phyloP scores from a whole-genome alignment of 2,329 filamentous ascomycete genomes.

The Exserohilum turcica region DNA sequence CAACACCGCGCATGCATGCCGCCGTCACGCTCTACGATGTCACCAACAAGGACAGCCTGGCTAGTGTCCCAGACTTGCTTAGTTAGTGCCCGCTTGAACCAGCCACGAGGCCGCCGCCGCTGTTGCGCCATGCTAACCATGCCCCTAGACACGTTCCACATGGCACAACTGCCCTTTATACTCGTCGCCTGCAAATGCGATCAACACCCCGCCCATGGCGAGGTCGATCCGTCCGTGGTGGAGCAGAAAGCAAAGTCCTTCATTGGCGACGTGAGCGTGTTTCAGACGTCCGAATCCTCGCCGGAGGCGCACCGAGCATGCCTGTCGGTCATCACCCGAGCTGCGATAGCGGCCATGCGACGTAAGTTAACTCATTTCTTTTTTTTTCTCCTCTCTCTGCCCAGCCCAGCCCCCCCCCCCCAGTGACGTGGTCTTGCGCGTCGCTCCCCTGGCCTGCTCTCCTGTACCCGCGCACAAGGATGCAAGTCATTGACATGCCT shows the following conservation, averaged over 20 bases:
- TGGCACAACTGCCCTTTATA: slow-evolving; percentile 74
- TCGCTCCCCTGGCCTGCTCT: neutral
- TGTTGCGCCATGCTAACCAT: slow-evolving; percentile 24
- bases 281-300: slow-evolving; percentile 72
- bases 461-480: slow-evolving; percentile 3
- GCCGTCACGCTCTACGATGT: slow-evolving; percentile 89
- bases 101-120: neutral
- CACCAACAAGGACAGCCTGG: slow-evolving; percentile 74
- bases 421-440: slow-evolving; percentile 3
- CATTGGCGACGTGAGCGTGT: slow-evolving; percentile 68
- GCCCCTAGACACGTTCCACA: slow-evolving; percentile 70
- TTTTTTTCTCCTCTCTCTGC: slow-evolving; percentile 16
- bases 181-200: slow-evolving; percentile 93
- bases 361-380: slow-evolving; percentile 60
- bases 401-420: neutral
- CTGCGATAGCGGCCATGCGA: slow-evolving; percentile 69
- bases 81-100: slow-evolving; percentile 62
- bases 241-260: slow-evolving; percentile 66
- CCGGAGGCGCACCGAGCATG: slow-evolving; percentile 76
- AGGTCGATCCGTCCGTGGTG: slow-evolving; percentile 72
- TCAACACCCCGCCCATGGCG: slow-evolving; percentile 69
- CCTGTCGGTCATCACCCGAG: slow-evolving; percentile 74
- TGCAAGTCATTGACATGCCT: slow-evolving; percentile 22
- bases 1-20: slow-evolving; percentile 78
- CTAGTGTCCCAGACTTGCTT: slow-evolving; percentile 74